Conservation (phyloP, 768 basidiomycete genomes). For the Pisolithus microcarpus region DNA sequence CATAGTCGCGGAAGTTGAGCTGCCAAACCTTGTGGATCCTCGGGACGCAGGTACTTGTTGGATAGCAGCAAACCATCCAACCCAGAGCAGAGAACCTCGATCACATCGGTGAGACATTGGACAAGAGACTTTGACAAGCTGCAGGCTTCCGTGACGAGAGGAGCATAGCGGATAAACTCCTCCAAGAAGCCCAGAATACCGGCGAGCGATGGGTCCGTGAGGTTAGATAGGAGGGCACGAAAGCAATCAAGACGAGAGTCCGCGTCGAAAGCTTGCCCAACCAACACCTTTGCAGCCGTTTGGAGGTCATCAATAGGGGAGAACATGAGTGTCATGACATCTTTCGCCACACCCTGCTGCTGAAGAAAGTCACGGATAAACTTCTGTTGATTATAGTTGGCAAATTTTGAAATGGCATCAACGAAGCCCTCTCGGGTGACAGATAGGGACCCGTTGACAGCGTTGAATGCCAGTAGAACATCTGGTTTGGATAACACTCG, state of each 20-base stretch:
- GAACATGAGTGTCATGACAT: constrained; percentile 63
- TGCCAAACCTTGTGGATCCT: constrained; percentile 39
- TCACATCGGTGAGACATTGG: constrained; percentile 84
- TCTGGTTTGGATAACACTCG: constrained; percentile 27
- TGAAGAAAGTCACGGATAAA: constrained; percentile 49
- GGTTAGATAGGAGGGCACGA: constrained; percentile 63
- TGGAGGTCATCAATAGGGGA: constrained; percentile 77
- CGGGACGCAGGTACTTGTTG: constrained; percentile 39
- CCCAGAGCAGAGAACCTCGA: constrained; percentile 77
- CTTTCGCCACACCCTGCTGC: constrained; percentile 47
- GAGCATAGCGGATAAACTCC: constrained; percentile 57
- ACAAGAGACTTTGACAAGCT: constrained; percentile 85
- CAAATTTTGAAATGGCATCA: constrained; percentile 53
- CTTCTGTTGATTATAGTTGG: constrained; percentile 52
- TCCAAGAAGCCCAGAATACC: constrained; percentile 66
- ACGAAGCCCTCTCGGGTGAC: constrained; percentile 57
- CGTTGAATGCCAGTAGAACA: constrained; percentile 34
- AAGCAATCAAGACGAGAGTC: constrained; percentile 86
- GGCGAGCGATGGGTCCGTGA: constrained; percentile 57
- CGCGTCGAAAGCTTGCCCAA: constrained; percentile 83
- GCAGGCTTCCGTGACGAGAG: constrained; percentile 74
- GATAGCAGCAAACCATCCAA: constrained; percentile 66
- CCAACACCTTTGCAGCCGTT: constrained; percentile 67
- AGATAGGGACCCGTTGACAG: constrained; percentile 56
- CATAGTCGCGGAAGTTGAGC: constrained; percentile 65